Conservation (phyloP, 108 stramenopile species). For the Nitzschia sp. region DNA sequence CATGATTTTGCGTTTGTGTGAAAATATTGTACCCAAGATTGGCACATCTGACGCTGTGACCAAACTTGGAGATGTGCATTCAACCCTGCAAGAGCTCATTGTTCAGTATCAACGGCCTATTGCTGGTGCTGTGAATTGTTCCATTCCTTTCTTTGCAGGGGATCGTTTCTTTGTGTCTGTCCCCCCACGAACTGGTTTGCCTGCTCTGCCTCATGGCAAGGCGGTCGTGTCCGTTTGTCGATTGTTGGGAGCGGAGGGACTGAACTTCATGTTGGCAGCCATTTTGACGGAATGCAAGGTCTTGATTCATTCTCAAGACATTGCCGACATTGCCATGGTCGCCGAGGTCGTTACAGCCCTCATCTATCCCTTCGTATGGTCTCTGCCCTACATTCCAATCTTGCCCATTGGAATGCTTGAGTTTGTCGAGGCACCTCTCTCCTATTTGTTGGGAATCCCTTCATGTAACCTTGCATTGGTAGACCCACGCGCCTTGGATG, state of each 20-base stretch:
- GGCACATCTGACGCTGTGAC: constrained; percentile 1
- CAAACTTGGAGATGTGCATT: constrained; percentile 37
- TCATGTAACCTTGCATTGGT: constrained; percentile 56
- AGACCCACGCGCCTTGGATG: constrained; percentile 63
- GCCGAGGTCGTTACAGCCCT: constrained; percentile 82
- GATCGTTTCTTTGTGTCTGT: constrained; percentile 71
- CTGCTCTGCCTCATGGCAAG: constrained; percentile 76
- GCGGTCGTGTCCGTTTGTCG: constrained; percentile 73
- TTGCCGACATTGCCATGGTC: constrained; percentile 82
- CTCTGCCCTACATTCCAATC: constrained; percentile 83
- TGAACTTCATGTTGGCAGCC: constrained; percentile 75
- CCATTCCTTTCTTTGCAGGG: constrained; percentile 78
- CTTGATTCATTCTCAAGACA: constrained; percentile 75
- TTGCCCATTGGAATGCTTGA: constrained; percentile 80
- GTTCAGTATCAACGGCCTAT: constrained; percentile 76
- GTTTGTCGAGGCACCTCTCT: constrained; percentile 81
- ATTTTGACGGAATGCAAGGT: constrained; percentile 84
- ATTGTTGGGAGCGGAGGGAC: constrained; percentile 74
- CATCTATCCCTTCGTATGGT: constrained; percentile 84
- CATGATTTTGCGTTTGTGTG: constrained; percentile 73
- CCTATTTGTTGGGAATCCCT: constrained; percentile 78
- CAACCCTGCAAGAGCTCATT: constrained; percentile 63
- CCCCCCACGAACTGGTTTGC: constrained; percentile 66
- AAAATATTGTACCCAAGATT: constrained; percentile 51
- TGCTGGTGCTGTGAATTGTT: constrained; percentile 81